phyloP scores from a whole-genome alignment of 306 rosid genomes.

The Trichosanthes truncata region DNA sequence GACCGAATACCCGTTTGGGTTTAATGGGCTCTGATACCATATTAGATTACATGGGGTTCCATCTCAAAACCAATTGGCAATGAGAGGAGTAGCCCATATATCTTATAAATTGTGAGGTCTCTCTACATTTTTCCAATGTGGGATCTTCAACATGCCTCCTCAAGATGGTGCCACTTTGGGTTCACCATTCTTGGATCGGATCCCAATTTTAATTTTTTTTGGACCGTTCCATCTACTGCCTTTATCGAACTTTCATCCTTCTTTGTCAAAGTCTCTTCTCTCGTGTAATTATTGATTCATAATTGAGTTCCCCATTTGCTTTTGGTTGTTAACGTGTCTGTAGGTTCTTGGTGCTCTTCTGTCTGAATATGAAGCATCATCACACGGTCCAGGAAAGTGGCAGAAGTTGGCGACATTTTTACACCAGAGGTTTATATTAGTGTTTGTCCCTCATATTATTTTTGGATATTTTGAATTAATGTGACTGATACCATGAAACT shows the following conservation, averaged over 20 bases:
- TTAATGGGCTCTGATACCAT: no score
- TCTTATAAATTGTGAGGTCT: no score
- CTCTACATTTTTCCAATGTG: no score
- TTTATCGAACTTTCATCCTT: not conserved
- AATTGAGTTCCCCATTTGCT: not conserved
- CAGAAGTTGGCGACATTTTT: constrained; percentile 64
- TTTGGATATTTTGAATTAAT: not conserved
- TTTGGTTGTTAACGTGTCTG: constrained; percentile 11
- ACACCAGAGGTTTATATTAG: constrained; percentile 60
- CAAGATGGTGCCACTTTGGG: no score
- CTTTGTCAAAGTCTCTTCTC: not conserved
- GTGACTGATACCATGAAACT: constrained; percentile 7
- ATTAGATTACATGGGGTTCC: no score
- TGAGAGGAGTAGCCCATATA: no score
- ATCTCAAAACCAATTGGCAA: no score
- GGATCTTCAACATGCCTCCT: no score
- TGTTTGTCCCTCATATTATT: not conserved
- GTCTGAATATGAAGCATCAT: constrained; percentile 60
- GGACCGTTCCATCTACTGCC: not conserved
- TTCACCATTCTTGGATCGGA: no score
- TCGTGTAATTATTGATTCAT: not conserved
- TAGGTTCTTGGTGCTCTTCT: constrained; percentile 90
- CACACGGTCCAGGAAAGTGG: constrained; percentile 91
- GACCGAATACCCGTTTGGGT: no score
- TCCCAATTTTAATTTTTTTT: no score